phyloP scores from a whole-genome alignment of 2,329 filamentous ascomycete genomes.

The Xylaria sp. region DNA sequence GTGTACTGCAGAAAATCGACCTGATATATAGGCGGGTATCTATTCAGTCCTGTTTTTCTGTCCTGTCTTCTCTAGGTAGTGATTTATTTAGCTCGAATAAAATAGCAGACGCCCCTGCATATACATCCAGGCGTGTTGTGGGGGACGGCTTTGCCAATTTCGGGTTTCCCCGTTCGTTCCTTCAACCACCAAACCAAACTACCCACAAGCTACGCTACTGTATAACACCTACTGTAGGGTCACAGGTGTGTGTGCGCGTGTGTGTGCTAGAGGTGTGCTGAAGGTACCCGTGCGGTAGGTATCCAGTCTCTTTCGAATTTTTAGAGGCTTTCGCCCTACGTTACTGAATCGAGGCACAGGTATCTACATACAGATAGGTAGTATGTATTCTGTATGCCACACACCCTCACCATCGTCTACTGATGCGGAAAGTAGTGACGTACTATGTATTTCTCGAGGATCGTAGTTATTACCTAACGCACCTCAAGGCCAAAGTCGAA shows the following conservation, averaged over 20 bases:
- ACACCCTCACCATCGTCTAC: conserved; percentile 4
- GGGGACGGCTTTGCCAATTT: conserved; percentile 29
- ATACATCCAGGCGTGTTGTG: conserved; percentile 20
- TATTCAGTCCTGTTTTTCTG: not conserved
- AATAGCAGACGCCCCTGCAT: conserved; percentile 8
- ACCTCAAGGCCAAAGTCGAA: not conserved
- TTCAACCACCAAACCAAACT: not conserved
- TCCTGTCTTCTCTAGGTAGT: not conserved
- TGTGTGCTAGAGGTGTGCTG: not conserved
- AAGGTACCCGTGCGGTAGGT: not conserved
- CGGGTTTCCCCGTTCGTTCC: conserved; percentile 30
- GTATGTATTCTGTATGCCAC: conserved; percentile 4
- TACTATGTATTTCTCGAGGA: conserved; percentile 1
- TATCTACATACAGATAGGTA: not conserved
- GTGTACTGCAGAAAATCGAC: too few relatives aligned
- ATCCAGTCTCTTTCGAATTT: not conserved
- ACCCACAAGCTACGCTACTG: not conserved
- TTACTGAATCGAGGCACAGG: conserved; percentile 1
- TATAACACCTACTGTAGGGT: not conserved
- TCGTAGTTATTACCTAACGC: not conserved
- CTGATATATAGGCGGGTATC: too few relatives aligned
- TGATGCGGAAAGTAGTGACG: not conserved
- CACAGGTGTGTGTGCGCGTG: not conserved
- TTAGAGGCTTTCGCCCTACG: conserved; percentile 2
- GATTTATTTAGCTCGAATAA: not conserved